Conservation (phyloP, 805 yeast species). For the Zygosaccharomyces kombuchaensis region DNA sequence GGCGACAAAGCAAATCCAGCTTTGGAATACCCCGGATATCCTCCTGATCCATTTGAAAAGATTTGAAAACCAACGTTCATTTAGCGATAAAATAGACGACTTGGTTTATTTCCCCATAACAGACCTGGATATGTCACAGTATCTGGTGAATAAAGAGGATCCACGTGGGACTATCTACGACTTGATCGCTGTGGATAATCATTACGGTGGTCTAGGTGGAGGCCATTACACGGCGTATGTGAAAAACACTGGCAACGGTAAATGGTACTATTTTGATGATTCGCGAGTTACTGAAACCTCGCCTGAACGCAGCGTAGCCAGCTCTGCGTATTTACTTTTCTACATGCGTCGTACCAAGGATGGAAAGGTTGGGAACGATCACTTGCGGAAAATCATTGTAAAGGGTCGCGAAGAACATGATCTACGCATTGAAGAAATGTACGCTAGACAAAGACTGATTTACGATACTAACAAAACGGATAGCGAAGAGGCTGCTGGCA, state of each 20-base stretch:
- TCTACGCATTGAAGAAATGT: slow-evolving; percentile 19
- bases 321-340: slow-evolving; percentile 84
- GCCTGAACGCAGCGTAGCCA: slow-evolving; percentile 58
- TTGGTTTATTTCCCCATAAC: slow-evolving; percentile 83
- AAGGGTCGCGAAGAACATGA: slow-evolving; percentile 39
- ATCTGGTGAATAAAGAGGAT: slow-evolving; percentile 40
- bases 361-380: slow-evolving; percentile 45
- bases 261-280: slow-evolving; percentile 92
- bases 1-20: slow-evolving; percentile 84
- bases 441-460: slow-evolving; percentile 24
- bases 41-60: slow-evolving; percentile 86
- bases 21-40: slow-evolving; percentile 93
- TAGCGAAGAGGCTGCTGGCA: slow-evolving; percentile 18
- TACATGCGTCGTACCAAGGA: slow-evolving; percentile 52
- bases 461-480: slow-evolving; percentile 27
- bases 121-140: slow-evolving; percentile 67
- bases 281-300: slow-evolving; percentile 61
- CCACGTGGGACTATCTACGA: slow-evolving; percentile 56
- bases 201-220: slow-evolving; percentile 93
- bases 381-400: slow-evolving; percentile 39
- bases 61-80: slow-evolving; percentile 76
- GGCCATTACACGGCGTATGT: slow-evolving; percentile 95
- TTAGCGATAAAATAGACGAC: slow-evolving; percentile 85
- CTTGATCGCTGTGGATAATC: slow-evolving; percentile 89
- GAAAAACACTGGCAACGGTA: slow-evolving; percentile 65